A percentile compares a stretch with the other conserved stretches of the same genome.
phyloP scores from a whole-genome alignment of 495 filamentous ascomycete species.

The Thermothielavioides terrestris region DNA sequence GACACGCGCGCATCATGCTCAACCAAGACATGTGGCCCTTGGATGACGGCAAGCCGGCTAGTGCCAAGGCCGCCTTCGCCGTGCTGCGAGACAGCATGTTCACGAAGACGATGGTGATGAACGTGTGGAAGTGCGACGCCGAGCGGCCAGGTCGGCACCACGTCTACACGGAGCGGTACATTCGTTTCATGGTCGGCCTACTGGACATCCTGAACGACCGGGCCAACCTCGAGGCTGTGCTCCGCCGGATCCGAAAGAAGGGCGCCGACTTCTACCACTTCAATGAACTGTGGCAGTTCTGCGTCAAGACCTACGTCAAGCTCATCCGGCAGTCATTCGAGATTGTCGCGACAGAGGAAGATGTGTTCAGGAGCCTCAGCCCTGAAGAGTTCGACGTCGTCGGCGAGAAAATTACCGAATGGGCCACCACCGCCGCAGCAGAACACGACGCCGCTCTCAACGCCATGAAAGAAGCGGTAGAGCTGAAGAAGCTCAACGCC shows the following conservation, averaged over 20 bases:
- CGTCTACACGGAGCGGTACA: slow-evolving; percentile 87
- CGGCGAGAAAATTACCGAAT: slow-evolving; percentile 41
- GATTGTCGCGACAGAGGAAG: slow-evolving; percentile 61
- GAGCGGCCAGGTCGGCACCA: slow-evolving; percentile 89
- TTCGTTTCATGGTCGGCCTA: slow-evolving; percentile 66
- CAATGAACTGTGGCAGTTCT: slow-evolving; percentile 71
- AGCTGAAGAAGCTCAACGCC: slow-evolving; percentile 85
- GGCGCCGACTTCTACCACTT: slow-evolving; percentile 81
- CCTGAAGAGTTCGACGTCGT: slow-evolving; percentile 69
- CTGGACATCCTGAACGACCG: slow-evolving; percentile 71
- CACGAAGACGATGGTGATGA: slow-evolving; percentile 87
- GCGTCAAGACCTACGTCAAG: slow-evolving; percentile 64
- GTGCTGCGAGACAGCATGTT: slow-evolving; percentile 83
- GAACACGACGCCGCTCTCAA: slow-evolving; percentile 49
- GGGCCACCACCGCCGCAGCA: slow-evolving; percentile 34
- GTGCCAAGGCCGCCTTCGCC: slow-evolving; percentile 56
- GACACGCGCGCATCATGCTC: slow-evolving; percentile 70
- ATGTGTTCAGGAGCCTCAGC: slow-evolving; percentile 67
- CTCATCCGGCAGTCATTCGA: slow-evolving; percentile 61
- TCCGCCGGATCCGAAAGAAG: slow-evolving; percentile 74
- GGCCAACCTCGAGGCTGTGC: slow-evolving; percentile 66
- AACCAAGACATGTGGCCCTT: slow-evolving; percentile 29
- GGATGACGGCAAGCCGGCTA: slow-evolving; percentile 14
- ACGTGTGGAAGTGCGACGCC: slow-evolving; percentile 92
- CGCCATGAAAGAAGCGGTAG: slow-evolving; percentile 71